These are phyloP conservation scores for Podosphaera xanthii DNA, from an alignment of 2,329 filamentous ascomycete genomes.

Conservation along the genomic window DNA sequence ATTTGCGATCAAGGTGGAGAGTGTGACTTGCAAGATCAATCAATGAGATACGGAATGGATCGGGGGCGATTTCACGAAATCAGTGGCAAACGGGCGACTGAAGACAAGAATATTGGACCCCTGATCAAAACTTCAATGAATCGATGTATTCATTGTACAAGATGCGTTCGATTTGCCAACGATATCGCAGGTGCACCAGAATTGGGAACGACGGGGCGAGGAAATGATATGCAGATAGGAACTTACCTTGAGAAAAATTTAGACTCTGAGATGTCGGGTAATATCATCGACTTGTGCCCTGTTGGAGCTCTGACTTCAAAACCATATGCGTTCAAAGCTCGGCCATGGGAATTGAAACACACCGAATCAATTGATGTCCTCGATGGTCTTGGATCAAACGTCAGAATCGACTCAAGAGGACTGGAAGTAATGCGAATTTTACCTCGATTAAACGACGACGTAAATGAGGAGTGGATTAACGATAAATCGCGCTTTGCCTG, in stretches of 20 bases:
- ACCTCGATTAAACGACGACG: constrained; percentile 83
- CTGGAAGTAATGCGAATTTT: constrained; percentile 90
- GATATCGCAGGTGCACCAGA: constrained; percentile 91
- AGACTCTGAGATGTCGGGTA: constrained; percentile 84
- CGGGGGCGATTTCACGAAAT: constrained; percentile 92
- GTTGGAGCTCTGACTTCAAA: constrained; percentile 93
- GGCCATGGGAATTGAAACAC: constrained; percentile 93
- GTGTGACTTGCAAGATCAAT: constrained; percentile 97
- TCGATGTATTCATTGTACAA: constrained; percentile 96
- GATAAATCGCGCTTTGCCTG: constrained; percentile 95
- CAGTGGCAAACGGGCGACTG: constrained; percentile 85
- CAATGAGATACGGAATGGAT: constrained; percentile 94
- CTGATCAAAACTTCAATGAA: constrained; percentile 99
- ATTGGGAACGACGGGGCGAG: constrained; percentile 79
- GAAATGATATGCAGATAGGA: constrained; percentile 93
- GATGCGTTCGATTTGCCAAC: constrained; percentile 93
- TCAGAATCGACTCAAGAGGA: constrained; percentile 78
- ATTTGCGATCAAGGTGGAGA: constrained; percentile 98
- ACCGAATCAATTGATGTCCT: constrained; percentile 89
- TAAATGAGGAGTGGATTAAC: constrained; percentile 99
- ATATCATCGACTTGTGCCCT: constrained; percentile 94
- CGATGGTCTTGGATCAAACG: constrained; percentile 80
- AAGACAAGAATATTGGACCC: constrained; percentile 98
- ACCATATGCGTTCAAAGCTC: constrained; percentile 88
- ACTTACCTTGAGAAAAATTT: constrained; percentile 91